Base-by-base conservation (phyloP, 352 stramenopile genomes). In the Nothophytophthora sp. region DNA sequence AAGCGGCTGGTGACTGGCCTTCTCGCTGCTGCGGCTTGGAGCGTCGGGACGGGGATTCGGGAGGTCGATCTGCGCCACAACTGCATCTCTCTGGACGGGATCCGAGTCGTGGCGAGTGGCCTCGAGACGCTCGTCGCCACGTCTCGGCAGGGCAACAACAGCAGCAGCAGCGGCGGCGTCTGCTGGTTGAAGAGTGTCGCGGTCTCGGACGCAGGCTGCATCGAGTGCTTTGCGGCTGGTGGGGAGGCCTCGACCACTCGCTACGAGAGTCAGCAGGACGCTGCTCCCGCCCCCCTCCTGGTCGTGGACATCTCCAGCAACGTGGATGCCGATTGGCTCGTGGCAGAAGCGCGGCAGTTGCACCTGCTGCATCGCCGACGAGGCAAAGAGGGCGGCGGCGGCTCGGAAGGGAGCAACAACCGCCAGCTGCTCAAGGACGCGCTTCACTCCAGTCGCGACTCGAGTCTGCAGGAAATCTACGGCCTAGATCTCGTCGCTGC, bases 1-100 rank as follows among this genome's bases (percentile, higher is more conserved):
- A 63, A 64, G 55, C 52, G 55, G 12, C 18, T 60, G 16, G 24
- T 58, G 1, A 19, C 27, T 25, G 23, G 24, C 16, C 20, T 50
- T 15, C 36, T 18, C 13, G 35, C 15, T 13, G 10, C 10, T 33
- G 39, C 30, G 23, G 29, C 25, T 7, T 19, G 24, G 3, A 38
- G 32, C 13, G 22, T 13, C 13, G 33, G 5, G 0, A 39, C 19
- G 3, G 38, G 42, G 6, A 45, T 87, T 9, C 47, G 55, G 20
- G 69, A 90, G 43, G 30, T 92, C 6, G 74, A 89, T 51, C 51
- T 92, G 13, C 79, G 80, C 18, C 60, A 74, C 15, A 92, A 92
- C 36, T 88, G 62, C 50, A 66, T 92, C 41, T 83, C 77, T 13
- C 61, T 88, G 2, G 77, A 90, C 41, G 79, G 79, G 9, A 56